These are phyloP conservation scores for Penicillium malachiteum DNA, from an alignment of 495 filamentous ascomycete genomes.

Conservation along the genomic window DNA sequence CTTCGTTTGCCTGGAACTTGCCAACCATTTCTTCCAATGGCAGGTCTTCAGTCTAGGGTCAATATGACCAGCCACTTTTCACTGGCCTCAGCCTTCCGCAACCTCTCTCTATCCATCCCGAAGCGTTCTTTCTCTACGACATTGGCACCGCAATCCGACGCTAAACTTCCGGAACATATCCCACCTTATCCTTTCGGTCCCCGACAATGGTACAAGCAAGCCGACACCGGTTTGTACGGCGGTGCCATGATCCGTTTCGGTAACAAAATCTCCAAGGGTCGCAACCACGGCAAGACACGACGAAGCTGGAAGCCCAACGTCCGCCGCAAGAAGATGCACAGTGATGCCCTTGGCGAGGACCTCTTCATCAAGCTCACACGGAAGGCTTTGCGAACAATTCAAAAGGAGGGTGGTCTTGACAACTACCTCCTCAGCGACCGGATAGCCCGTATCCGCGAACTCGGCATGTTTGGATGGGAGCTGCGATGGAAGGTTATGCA, in stretches of 20 bases:
- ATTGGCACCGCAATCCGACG: constrained; percentile 31
- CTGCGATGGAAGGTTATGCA: constrained; percentile 85
- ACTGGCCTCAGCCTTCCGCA: constrained; percentile 42
- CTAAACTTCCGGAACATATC: constrained; percentile 42
- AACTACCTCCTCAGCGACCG: constrained; percentile 81
- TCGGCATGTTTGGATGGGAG: constrained; percentile 85
- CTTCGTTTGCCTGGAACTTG: constrained; percentile 1
- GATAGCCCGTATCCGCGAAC: constrained; percentile 69
- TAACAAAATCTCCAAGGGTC: constrained; percentile 76
- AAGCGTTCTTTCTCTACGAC: constrained; percentile 47
- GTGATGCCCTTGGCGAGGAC: constrained; percentile 58
- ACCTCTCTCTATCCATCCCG: constrained; percentile 39
- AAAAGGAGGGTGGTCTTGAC: constrained; percentile 85
- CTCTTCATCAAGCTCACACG: constrained; percentile 75
- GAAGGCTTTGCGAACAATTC: constrained; percentile 77
- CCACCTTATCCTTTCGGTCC: constrained; percentile 86
- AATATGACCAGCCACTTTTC: constrained; percentile 38
- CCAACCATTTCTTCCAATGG: constrained; percentile 23
- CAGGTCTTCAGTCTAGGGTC: constrained; percentile 30
- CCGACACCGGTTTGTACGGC: constrained; percentile 84
- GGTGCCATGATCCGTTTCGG: constrained; percentile 77
- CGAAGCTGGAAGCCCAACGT: constrained; percentile 89
- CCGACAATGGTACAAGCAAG: constrained; percentile 78
- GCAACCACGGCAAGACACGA: constrained; percentile 78
- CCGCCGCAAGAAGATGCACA: constrained; percentile 71